Percentiles rank a stretch among this genome's conserved stretches.
These are phyloP conservation scores for Ascosphaera aggregata DNA, from an alignment of 2,329 filamentous ascomycete genomes.

Conservation along the genomic window DNA sequence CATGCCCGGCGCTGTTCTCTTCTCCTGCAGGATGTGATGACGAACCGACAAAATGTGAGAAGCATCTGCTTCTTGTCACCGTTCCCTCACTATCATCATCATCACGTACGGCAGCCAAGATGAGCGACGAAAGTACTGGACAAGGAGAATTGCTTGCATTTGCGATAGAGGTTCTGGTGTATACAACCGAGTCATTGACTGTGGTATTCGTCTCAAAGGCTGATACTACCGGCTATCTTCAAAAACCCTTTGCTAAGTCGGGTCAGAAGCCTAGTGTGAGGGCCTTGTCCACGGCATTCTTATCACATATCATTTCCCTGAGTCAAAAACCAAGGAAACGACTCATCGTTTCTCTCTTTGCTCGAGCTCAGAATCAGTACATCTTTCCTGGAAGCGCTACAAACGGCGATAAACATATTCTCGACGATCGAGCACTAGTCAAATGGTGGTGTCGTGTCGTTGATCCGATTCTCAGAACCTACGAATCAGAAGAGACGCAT, in stretches of 20 bases:
- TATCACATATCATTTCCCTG: slow-evolving; percentile 48
- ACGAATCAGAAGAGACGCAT: slow-evolving; percentile 17
- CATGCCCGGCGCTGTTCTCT: slow-evolving; percentile 53
- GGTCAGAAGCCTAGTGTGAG: slow-evolving; percentile 43
- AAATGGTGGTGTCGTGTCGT: slow-evolving; percentile 90
- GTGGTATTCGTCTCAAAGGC: slow-evolving; percentile 93
- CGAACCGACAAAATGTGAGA: slow-evolving; percentile 67
- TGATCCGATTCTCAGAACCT: slow-evolving; percentile 43
- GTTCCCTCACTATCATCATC: slow-evolving; percentile 15
- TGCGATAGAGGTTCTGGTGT: slow-evolving; percentile 71
- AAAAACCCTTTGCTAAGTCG: slow-evolving; percentile 35
- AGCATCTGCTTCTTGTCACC: slow-evolving; percentile 47
- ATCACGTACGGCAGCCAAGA: background rate
- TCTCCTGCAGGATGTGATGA: slow-evolving; percentile 47
- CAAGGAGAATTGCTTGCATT: slow-evolving; percentile 43
- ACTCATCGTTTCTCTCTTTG: slow-evolving; percentile 72
- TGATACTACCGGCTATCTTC: slow-evolving; percentile 77
- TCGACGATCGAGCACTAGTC: slow-evolving; percentile 74
- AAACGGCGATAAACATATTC: slow-evolving; percentile 64
- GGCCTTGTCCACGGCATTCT: slow-evolving; percentile 48
- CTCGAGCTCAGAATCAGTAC: slow-evolving; percentile 77
- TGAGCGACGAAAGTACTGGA: slow-evolving; percentile 4
- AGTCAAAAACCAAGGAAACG: slow-evolving; percentile 40
- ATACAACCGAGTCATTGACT: slow-evolving; percentile 54
- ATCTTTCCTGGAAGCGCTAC: slow-evolving; percentile 82